Evolutionary conservation across 2,329 filamentous ascomycete species (phyloP), one percentile per base, ranked within the genome.

Genomic region (Nothophoma quercina): DNA sequence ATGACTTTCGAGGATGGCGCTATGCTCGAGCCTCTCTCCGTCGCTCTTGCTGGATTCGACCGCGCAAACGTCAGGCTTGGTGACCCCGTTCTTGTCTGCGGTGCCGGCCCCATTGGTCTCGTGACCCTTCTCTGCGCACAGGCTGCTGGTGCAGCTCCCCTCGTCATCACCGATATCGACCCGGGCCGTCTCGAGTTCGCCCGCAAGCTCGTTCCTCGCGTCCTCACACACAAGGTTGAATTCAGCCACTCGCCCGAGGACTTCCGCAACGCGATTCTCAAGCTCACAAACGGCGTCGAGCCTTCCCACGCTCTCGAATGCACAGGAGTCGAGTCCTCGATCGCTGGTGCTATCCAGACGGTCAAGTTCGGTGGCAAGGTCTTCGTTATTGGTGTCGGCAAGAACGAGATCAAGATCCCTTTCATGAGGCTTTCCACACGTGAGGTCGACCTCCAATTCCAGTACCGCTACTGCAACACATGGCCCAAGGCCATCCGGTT

Each of bases 311-410:
- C 87, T 10, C 84, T 98, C 77, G 93, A 98, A 77, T 98, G 93
- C 80, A 98, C 95, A 0, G 95, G 95, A 42, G 91, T 96, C 13
- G 93, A 97, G 81, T 91, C 87, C 77, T 93, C 88, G 74, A 89
- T 98, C 68, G 85, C 86, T 5, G 83, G 90, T 22, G 91, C 92
- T 45, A 93, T 97, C 72, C 95, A 93, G 84, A 88, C 90, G 8
- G 85, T 89, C 73, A 96, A 93, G 78, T 98, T 98, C 69, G 95
- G 93, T 61, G 93, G 95, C 66, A 96, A 96, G 78, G 93, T 98
- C 46, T 98, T 98, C 71, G 89, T 98, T 59, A 96, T 97, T 62
- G 93, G 93, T 32, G 93, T 98, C 2, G 95, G 93, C 62, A 93
- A 90, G 82, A 93, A 95, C 74, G 91, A 97, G 81, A 95, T 98